A percentile compares a stretch with the other conserved stretches of the same genome.
Evolutionary conservation across 2,329 filamentous ascomycete genomes (phyloP).

Genomic region (Fusarium aywerte): DNA sequence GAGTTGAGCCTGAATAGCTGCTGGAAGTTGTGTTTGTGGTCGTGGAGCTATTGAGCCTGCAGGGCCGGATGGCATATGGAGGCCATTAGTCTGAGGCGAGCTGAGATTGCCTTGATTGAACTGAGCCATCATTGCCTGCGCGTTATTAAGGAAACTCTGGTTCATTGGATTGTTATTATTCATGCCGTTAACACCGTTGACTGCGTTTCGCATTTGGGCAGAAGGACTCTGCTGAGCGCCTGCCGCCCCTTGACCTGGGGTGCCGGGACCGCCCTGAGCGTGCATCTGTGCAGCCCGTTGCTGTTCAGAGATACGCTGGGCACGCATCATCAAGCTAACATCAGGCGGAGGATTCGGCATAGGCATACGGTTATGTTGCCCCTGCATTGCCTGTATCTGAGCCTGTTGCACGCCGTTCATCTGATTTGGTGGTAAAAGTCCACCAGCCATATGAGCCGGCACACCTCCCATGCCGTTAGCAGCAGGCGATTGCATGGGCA

Average conservation of each 20-base stretch:
- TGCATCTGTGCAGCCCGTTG: slow-evolving; percentile 65
- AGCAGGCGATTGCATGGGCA: slow-evolving; percentile 65
- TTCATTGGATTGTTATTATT: slow-evolving; percentile 57
- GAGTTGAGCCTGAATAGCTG: slow-evolving; percentile 61
- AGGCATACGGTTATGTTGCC: slow-evolving; percentile 71
- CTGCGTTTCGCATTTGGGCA: slow-evolving; percentile 54
- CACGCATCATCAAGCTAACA: slow-evolving; percentile 68
- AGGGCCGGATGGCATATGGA: slow-evolving; percentile 60
- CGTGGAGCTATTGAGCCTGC: slow-evolving; percentile 58
- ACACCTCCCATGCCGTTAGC: slow-evolving; percentile 62
- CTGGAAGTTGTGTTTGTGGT: slow-evolving; percentile 57
- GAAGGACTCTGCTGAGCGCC: slow-evolving; percentile 56
- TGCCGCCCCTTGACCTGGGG: slow-evolving; percentile 45
- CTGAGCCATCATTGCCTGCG: slow-evolving; percentile 64
- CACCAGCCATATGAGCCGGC: slow-evolving; percentile 61
- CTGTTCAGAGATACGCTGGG: slow-evolving; percentile 73
- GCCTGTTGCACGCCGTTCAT: slow-evolving; percentile 76
- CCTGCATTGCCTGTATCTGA: slow-evolving; percentile 70
- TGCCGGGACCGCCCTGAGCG: slow-evolving; percentile 50
- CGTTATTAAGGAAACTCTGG: slow-evolving; percentile 63
- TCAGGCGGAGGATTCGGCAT: slow-evolving; percentile 58
- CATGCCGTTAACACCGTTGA: slow-evolving; percentile 42
- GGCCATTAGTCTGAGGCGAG: slow-evolving; percentile 57
- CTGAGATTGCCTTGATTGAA: slow-evolving; percentile 57
- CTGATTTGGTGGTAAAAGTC: slow-evolving; percentile 64